Evolutionary conservation across 768 basidiomycete species (phyloP), one percentile per base, ranked within the genome.

Genomic region (Serendipita sp.): DNA sequence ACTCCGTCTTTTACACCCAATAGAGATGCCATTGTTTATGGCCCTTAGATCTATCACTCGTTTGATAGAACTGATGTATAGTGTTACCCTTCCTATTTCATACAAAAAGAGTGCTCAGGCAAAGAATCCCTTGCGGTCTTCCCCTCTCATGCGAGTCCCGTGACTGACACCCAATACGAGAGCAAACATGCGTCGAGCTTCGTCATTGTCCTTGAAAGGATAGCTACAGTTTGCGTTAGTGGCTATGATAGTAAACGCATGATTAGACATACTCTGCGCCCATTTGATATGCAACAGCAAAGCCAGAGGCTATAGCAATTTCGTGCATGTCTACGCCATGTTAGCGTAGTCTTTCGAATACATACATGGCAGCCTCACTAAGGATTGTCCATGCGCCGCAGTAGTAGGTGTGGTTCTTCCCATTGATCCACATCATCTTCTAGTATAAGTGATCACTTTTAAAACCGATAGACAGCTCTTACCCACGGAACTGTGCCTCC

Each of bases 331-430:
- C 63, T 13, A 44, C 34, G 27, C 23, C 44, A 65, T 27, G 45
- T 11, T 40, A 23, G 23, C 23, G 23, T 23, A 23, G 23, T 23
- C 23, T 23, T 23, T 23, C 23, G 23, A 23, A 23, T 23, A 23
- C 23, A 23, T 23, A 23, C 23, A 40, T n/a, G 58, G 3, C 27
- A 1, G 33, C 64, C 64, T 48, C 67, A 74, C 74, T 75, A 40
- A 75, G 67, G 13, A 76, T 67, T 4, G 75, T 74, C 75, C 74
- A 75, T 11, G 74, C 75, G 10, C 75, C 75, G 44, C 73, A 73
- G 52, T 73, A 76, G 62, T 74, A 67, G 3, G 75, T 75, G 66
- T 73, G 74, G 44, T 70, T 67, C 71, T 70, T 73, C 27, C 75
- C 74, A 60, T 76, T 76, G 50, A 76, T 73, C 15, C 73, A 68